A percentile compares a stretch with the other conserved stretches of the same genome.
Conservation (phyloP, 148 eudicot genomes). For the Vaccinium corymbosum region DNA sequence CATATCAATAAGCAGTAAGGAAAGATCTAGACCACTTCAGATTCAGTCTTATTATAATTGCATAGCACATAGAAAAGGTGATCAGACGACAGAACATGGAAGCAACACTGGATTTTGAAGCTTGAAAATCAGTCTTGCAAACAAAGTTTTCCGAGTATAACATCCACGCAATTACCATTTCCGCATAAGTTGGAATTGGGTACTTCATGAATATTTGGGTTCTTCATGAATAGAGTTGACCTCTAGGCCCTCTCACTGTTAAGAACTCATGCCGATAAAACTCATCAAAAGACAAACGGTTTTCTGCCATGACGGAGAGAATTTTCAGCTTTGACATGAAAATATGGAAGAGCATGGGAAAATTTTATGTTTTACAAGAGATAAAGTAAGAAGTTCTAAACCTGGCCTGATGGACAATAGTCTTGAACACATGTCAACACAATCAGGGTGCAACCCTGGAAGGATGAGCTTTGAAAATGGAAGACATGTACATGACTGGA, state of each 20-base stretch:
- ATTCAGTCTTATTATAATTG: neutral
- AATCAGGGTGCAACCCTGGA: constrained; percentile 35
- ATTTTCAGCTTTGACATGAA: neutral
- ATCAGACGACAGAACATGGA: neutral
- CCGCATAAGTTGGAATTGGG: no score
- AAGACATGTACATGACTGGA: constrained; percentile 30
- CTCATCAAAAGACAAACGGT: constrained; percentile 39
- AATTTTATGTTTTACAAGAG: neutral
- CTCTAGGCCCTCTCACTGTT: constrained; percentile 10
- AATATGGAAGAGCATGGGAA: neutral
- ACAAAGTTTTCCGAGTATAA: no score
- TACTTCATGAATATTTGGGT: neutral
- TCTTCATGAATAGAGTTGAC: constrained; percentile 12
- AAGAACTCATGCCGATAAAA: constrained; percentile 39
- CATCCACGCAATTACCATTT: no score
- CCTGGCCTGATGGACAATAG: constrained; percentile 44
- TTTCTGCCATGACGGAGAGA: constrained; percentile 24
- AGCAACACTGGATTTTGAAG: neutral
- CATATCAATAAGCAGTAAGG: neutral
- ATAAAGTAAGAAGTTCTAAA: constrained; percentile 12
- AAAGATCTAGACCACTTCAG: neutral
- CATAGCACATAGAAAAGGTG: neutral
- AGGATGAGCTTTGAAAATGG: constrained; percentile 39
- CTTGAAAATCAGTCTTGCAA: neutral
- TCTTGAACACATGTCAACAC: constrained; percentile 45